Base-by-base conservation (phyloP, 2,329 filamentous ascomycete species). In the Aspergillus tubingensis region DNA sequence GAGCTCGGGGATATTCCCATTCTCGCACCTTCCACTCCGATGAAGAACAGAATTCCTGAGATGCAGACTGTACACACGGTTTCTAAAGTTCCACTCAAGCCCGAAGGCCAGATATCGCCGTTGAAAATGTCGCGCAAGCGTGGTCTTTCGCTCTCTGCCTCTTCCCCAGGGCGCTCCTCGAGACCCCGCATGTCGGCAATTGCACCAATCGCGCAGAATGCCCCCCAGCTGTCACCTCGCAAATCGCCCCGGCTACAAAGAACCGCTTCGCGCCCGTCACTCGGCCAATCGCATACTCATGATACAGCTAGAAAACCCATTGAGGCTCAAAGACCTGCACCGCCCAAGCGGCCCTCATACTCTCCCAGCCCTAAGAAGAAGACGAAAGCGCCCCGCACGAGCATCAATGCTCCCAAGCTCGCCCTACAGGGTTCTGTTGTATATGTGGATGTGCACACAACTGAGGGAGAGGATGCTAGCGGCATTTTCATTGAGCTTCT, bases 401-500 rank as follows among this genome's bases (percentile, higher is more conserved):
- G 66, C 30, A 60, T 63, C 2, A 59, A 62, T 8, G 61, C 68
- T 8, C 65, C 68, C 21, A 62, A 72, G 23, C 69, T 71, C 11
- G 72, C 90, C 3, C 81, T 94, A 3, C 82, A 84, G 19, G 92
- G 91, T 1, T 90, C 88, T 15, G 85, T 92, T 3, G 90, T 95
- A 4, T 92, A 88, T 71, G 90, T 95, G 2, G 92, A 96, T 73
- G 91, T 96, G 2, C 86, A 91, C 71, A 93, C 91, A 0, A 90
- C 86, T 8, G 90, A 95, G 69, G 92, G 92, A 5, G 88, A 87
- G 23, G 90, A 95, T 75, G 90, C 90, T 7, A 91, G 89, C 69
- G 84, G 84, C n/a, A 86, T 95, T 59, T 96, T 96, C 72, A 83
- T 91, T 15, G 90, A 93, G 67, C 82, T 96, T 6, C 83, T 96